phyloP scores from a whole-genome alignment of 2,329 filamentous ascomycete genomes.

The Verruconis gallopava region DNA sequence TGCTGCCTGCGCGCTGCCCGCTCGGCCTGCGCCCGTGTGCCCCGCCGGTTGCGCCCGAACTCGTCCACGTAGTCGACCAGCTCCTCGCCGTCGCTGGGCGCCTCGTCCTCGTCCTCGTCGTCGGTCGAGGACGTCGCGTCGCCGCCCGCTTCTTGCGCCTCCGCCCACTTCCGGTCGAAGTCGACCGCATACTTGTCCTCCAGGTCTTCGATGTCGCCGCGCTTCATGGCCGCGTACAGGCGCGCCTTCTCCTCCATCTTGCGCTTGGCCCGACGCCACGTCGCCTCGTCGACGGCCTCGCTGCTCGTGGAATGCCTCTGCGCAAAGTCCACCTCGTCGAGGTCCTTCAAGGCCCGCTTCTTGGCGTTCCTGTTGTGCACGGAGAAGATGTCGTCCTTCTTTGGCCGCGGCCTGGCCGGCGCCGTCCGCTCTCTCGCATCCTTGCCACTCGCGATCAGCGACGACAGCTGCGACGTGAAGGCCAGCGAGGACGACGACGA shows the following conservation, averaged over 20 bases:
- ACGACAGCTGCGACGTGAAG: constrained; percentile 79
- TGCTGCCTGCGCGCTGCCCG: constrained; percentile 46
- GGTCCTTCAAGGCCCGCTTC: constrained; percentile 49
- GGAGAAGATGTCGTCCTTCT: constrained; percentile 57
- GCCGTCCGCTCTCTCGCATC: constrained; percentile 25
- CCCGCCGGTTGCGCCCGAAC: constrained; percentile 69
- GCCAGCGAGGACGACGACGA: constrained; percentile 59
- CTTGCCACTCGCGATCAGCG: constrained; percentile 51
- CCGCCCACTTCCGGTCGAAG: constrained; percentile 93
- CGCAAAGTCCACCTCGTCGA: constrained; percentile 39
- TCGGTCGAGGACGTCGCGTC: constrained; percentile 26
- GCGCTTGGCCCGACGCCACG: constrained; percentile 54
- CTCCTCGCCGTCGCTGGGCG: too few species aligned
- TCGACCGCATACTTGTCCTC: constrained; percentile 61
- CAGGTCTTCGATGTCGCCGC: constrained; percentile 59
- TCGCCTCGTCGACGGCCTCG: constrained; percentile 44
- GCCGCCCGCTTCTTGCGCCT: constrained; percentile 39
- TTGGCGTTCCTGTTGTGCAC: constrained; percentile 49
- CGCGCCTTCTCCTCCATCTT: constrained; percentile 85
- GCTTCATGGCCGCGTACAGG: constrained; percentile 79
- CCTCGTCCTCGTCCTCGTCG: constrained; percentile 23
- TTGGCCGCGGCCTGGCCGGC: constrained; percentile 39
- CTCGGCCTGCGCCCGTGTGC: constrained; percentile 56
- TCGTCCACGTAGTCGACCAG: constrained; percentile 84
- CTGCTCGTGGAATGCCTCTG: constrained; percentile 53